phyloP scores from a whole-genome alignment of 2,329 filamentous ascomycete genomes.

The Colletotrichum cordylinicola region DNA sequence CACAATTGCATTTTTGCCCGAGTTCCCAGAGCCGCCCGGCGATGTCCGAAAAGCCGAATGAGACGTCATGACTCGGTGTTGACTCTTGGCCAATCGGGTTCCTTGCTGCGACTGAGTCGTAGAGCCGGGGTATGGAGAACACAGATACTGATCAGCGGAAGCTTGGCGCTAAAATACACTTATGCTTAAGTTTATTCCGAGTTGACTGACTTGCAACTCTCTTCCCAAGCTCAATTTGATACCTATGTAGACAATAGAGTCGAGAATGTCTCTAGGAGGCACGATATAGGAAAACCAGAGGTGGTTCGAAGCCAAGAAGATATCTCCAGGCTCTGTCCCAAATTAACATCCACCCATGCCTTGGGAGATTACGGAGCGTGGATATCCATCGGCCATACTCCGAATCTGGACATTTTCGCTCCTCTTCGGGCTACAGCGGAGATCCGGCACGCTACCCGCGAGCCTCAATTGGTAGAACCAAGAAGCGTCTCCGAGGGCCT shows the following conservation, averaged over 20 bases:
- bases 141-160: background rate
- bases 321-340: background rate
- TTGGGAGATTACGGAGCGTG: background rate
- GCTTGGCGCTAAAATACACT: background rate
- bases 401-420: background rate
- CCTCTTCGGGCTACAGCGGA: background rate
- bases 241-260: background rate
- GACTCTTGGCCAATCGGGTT: background rate
- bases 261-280: background rate
- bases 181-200: background rate
- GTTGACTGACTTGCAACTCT: background rate
- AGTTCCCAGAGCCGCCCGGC: background rate
- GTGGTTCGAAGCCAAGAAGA: background rate
- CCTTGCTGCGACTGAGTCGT: background rate
- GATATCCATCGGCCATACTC: background rate
- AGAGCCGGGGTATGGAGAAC: background rate
- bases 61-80: constrained; percentile 3
- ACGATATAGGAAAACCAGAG: background rate
- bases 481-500: background rate
- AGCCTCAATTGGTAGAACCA: background rate
- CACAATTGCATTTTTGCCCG: background rate
- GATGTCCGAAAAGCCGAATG: background rate
- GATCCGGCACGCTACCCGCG: background rate
- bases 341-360: background rate
- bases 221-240: background rate